Percentiles rank a stretch among this genome's conserved stretches.
phyloP scores from a whole-genome alignment of 1,284 basidiomycete species.

The Neolentinus lepideus region DNA sequence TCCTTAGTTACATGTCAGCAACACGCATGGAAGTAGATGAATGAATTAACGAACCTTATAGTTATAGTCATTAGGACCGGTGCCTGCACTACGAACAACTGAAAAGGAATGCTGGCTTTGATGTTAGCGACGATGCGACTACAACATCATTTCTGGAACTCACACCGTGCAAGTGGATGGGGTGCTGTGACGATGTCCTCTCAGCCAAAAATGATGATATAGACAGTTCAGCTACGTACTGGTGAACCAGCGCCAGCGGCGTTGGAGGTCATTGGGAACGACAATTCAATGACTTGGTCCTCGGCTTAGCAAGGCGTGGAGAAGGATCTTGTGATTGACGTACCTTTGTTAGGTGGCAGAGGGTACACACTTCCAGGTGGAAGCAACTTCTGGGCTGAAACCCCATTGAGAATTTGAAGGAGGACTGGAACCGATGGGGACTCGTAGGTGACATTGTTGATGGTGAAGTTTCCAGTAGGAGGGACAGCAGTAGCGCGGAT shows the following conservation, averaged over 20 bases:
- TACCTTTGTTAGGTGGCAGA: constrained; percentile 10
- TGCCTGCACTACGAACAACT: constrained; percentile 20
- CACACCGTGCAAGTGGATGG: constrained; percentile 34
- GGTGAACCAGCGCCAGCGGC: constrained; percentile 16
- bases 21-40: constrained; percentile 19
- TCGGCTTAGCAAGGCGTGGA: not conserved
- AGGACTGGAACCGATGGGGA: constrained; percentile 25
- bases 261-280: constrained; percentile 14
- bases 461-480: constrained; percentile 12
- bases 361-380: constrained; percentile 22
- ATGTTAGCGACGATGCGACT: constrained; percentile 4
- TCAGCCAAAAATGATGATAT: too few relatives aligned
- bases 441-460: constrained; percentile 20
- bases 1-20: constrained; percentile 7
- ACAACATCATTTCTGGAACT: constrained; percentile 4
- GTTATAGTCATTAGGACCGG: constrained; percentile 16
- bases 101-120: constrained; percentile 18
- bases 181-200: too few relatives aligned
- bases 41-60: too few relatives aligned
- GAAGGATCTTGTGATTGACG: too few relatives aligned
- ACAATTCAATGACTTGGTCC: constrained; percentile 27
- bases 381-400: constrained; percentile 14
- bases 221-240: constrained; percentile 11
- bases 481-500: not conserved
- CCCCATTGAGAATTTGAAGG: constrained; percentile 29